These are phyloP conservation scores for Melanogaster broomeanus DNA, from an alignment of 768 basidiomycete species.

Conservation along the genomic window DNA sequence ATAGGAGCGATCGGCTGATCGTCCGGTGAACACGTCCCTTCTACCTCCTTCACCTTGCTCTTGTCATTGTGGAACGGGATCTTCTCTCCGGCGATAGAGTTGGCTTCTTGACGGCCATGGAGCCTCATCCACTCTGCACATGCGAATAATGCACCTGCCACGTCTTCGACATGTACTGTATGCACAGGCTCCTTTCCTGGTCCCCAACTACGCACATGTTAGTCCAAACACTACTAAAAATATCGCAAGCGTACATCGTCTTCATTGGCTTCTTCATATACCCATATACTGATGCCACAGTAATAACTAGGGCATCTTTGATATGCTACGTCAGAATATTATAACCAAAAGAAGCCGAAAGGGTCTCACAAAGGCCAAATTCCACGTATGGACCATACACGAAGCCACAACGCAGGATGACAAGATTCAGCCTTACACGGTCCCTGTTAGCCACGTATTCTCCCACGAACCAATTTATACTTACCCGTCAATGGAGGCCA, in stretches of 20 bases:
- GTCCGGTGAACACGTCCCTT: constrained; percentile 58
- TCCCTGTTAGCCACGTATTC: constrained; percentile 13
- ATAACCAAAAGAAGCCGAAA: constrained; percentile 5
- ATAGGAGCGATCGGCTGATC: constrained; percentile 67
- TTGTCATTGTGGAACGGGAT: constrained; percentile 58
- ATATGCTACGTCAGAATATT: constrained; percentile 12
- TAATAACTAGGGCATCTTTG: constrained; percentile 68
- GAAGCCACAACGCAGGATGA: constrained; percentile 73
- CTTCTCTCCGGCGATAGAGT: constrained; percentile 48
- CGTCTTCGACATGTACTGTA: constrained; percentile 77
- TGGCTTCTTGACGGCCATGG: constrained; percentile 63
- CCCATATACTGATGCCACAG: constrained; percentile 79
- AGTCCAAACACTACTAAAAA: constrained; percentile 2
- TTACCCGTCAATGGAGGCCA: constrained; percentile 75
- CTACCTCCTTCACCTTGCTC: constrained; percentile 61
- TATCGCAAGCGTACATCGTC: constrained; percentile 57
- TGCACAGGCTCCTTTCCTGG: constrained; percentile 76
- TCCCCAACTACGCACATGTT: constrained; percentile 57
- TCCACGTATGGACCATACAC: constrained; percentile 82
- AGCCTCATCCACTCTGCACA: constrained; percentile 74
- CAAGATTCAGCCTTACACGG: constrained; percentile 67
- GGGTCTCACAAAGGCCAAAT: constrained; percentile 60
- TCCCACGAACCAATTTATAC: constrained; percentile 12
- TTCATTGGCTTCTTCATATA: constrained; percentile 85
- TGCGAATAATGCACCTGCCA: constrained; percentile 77